A percentile compares a stretch with the other conserved stretches of the same genome.
Conservation (phyloP, 768 basidiomycete genomes). For the Fomitopsis pulvina region DNA sequence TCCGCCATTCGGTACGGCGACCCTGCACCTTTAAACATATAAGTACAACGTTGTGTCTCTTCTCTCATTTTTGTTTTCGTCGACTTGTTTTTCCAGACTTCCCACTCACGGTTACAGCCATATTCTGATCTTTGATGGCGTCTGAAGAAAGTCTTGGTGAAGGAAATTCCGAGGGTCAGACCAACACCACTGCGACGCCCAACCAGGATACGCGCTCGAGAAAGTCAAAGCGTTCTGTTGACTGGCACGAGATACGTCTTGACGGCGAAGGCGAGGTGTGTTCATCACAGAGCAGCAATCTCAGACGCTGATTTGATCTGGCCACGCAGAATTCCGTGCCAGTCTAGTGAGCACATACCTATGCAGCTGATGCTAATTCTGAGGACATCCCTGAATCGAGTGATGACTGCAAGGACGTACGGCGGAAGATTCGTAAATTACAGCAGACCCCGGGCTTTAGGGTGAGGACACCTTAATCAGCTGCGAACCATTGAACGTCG, state of each 20-base stretch:
- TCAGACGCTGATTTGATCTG: slow-evolving; percentile 24
- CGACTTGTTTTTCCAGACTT: too few species aligned
- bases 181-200: too few species aligned
- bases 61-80: too few species aligned
- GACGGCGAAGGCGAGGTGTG: slow-evolving; percentile 35
- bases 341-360: slow-evolving; percentile 24
- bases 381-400: too few species aligned
- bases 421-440: slow-evolving; percentile 36
- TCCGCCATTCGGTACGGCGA: too few species aligned
- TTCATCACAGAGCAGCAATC: slow-evolving; percentile 2
- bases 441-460: slow-evolving; percentile 38
- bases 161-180: too few species aligned
- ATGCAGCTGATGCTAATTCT: too few species aligned
- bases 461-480: slow-evolving; percentile 19
- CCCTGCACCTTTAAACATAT: too few species aligned
- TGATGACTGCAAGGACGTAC: slow-evolving; percentile 39
- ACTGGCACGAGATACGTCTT: slow-evolving; percentile 34
- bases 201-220: slow-evolving; percentile 31
- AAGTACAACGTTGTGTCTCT: too few species aligned
- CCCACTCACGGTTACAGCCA: too few species aligned
- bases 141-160: too few species aligned
- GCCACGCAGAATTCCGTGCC: slow-evolving; percentile 20
- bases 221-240: slow-evolving; percentile 20
- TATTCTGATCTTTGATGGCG: too few species aligned
- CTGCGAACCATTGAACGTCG: neutral